Evolutionary conservation across 331 rosid species (phyloP).

Genomic region (Telfairia occidentalis): DNA sequence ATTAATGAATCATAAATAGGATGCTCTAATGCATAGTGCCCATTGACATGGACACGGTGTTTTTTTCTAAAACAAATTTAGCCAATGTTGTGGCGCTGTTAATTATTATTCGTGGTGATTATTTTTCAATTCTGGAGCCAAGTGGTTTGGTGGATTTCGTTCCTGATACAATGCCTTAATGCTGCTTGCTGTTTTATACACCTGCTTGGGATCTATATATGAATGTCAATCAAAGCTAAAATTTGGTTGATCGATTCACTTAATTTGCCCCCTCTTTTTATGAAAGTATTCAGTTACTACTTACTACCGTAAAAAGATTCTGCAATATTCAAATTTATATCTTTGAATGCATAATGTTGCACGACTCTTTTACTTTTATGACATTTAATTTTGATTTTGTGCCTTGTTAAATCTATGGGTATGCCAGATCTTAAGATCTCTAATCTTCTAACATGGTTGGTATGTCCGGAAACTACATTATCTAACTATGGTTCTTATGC

Average conservation of each 20-base stretch:
- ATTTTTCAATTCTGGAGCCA: background rate
- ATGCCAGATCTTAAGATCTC: background rate
- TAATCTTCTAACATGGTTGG: background rate
- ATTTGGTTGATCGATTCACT: background rate
- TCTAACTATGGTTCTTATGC: conserved; percentile 4
- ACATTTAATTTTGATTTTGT: background rate
- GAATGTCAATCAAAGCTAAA: background rate
- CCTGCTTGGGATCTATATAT: background rate
- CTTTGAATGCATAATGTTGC: background rate
- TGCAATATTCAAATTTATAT: background rate
- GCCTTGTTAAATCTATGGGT: background rate
- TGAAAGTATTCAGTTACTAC: background rate
- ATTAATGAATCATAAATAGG: background rate
- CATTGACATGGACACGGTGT: background rate
- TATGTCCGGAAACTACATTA: background rate
- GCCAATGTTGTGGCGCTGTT: background rate
- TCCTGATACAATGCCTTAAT: background rate
- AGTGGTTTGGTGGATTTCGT: background rate
- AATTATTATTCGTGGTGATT: background rate
- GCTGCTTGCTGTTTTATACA: background rate
- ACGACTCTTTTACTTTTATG: background rate
- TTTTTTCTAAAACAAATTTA: too few relatives aligned
- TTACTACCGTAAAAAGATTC: background rate
- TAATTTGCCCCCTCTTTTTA: background rate
- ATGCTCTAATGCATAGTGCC: background rate